A percentile compares a stretch with the other conserved stretches of the same genome.
phyloP scores from a whole-genome alignment of 2,329 filamentous ascomycete genomes.

The Trichoderma sp. region DNA sequence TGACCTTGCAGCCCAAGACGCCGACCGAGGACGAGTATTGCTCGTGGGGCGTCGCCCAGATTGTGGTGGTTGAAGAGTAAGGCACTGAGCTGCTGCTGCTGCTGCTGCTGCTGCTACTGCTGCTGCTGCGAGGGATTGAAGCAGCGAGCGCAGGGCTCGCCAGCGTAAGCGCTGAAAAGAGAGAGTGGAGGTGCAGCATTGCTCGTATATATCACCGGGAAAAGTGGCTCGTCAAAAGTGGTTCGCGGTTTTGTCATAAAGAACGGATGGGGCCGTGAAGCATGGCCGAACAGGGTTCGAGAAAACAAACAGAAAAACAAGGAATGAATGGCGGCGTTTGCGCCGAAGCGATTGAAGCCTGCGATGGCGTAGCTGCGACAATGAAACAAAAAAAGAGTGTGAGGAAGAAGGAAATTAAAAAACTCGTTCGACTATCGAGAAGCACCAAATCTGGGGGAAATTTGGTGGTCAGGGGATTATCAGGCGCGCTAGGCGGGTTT shows the following conservation, averaged over 20 bases:
- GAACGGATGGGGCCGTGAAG: conserved; percentile 10
- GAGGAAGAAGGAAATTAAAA: neutral
- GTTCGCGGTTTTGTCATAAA: conserved; percentile 20
- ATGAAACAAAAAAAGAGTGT: neutral
- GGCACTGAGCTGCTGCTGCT: neutral
- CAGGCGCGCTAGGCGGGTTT: neutral
- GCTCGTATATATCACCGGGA: neutral
- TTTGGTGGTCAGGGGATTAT: conserved; percentile 19
- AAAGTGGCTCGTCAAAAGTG: conserved; percentile 16
- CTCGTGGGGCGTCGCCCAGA: conserved; percentile 55
- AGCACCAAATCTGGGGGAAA: conserved; percentile 20
- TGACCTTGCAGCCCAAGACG: conserved; percentile 62
- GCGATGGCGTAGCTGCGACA: neutral
- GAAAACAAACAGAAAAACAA: neutral
- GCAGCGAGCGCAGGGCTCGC: conserved; percentile 8
- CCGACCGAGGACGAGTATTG: conserved; percentile 60
- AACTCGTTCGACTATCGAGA: conserved; percentile 14
- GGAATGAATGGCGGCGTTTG: conserved; percentile 15
- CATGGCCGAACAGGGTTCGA: conserved; percentile 8
- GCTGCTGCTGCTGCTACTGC: neutral
- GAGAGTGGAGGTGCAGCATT: conserved; percentile 12
- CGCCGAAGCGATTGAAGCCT: neutral
- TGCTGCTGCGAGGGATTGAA: conserved; percentile 9
- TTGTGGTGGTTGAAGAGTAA: conserved; percentile 15
- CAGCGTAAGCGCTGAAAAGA: conserved; percentile 6